Evolutionary conservation across 768 basidiomycete genomes (phyloP).

Genomic region (Boletellus emodensis): DNA sequence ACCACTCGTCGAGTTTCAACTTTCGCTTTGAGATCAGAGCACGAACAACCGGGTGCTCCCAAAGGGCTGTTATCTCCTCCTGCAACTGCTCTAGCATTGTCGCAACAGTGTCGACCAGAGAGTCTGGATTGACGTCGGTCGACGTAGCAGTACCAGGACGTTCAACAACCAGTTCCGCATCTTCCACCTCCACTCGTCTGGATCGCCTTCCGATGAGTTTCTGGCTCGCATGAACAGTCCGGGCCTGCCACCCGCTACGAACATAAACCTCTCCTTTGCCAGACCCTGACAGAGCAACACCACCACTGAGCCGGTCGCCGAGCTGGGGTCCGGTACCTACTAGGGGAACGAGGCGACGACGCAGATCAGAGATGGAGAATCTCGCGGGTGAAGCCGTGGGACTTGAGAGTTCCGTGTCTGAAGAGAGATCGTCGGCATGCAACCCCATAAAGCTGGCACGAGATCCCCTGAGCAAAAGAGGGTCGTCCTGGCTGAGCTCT

Average conservation of each 20-base stretch:
- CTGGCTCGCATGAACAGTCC: conserved; percentile 52
- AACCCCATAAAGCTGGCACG: conserved; percentile 9
- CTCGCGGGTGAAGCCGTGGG: conserved; percentile 18
- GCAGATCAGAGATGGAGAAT: conserved; percentile 47
- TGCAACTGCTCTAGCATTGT: conserved; percentile 53
- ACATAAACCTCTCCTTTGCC: conserved; percentile 74
- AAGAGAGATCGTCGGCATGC: conserved; percentile 6
- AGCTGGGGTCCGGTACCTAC: conserved; percentile 59
- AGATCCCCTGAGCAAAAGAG: conserved; percentile 14
- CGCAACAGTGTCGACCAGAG: conserved; percentile 57
- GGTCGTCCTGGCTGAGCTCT: conserved; percentile 26
- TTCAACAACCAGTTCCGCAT: conserved; percentile 27
- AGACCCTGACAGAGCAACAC: conserved; percentile 68
- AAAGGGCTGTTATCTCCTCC: conserved; percentile 67
- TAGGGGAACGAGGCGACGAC: conserved; percentile 56
- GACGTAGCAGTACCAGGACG: conserved; percentile 27
- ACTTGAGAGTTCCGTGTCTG: conserved; percentile 9
- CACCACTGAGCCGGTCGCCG: conserved; percentile 71
- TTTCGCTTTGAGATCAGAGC: conserved; percentile 63
- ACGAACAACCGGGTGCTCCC: conserved; percentile 69
- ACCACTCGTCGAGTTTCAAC: conserved; percentile 81
- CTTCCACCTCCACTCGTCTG: conserved; percentile 22
- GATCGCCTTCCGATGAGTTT: conserved; percentile 29
- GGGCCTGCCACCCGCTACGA: conserved; percentile 77
- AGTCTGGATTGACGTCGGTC: conserved; percentile 42